A percentile compares a stretch with the other conserved stretches of the same genome.
Conservation (phyloP, 192 early-diverging fungal genomes). For the Entophlyctis helioformis region DNA sequence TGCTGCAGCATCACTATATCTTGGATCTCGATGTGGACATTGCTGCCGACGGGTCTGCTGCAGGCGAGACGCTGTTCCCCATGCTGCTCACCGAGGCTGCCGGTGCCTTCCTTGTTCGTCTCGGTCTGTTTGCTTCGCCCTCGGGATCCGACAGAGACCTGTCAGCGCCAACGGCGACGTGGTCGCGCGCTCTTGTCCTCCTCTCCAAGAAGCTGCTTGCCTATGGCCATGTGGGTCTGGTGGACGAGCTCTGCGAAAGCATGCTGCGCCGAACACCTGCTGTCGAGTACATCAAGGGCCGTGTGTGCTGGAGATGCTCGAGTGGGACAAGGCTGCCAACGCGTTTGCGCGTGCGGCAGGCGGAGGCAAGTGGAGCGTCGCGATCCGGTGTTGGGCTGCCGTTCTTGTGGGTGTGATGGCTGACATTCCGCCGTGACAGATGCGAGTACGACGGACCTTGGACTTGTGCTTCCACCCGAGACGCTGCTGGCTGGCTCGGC, state of each 20-base stretch:
- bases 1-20: slow-evolving; percentile 8
- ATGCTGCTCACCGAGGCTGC: slow-evolving; percentile 1
- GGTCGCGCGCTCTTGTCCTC: no score
- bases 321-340: slow-evolving; percentile 5
- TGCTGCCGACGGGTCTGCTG: slow-evolving; percentile 1
- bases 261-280: slow-evolving; percentile 10
- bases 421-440: neutral
- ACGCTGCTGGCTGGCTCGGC: slow-evolving; percentile 5
- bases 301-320: slow-evolving; percentile 7
- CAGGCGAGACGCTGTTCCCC: neutral
- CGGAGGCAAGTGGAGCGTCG: neutral
- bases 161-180: neutral
- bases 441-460: slow-evolving; percentile 2
- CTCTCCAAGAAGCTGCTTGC: slow-evolving; percentile 5
- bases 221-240: slow-evolving; percentile 2
- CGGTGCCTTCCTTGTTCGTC: neutral
- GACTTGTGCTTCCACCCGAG: slow-evolving; percentile 8
- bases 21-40: slow-evolving; percentile 5
- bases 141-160: neutral
- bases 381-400: neutral
- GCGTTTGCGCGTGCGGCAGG: slow-evolving; percentile 9
- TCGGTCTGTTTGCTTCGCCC: slow-evolving; percentile 1
- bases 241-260: slow-evolving; percentile 3
- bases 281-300: slow-evolving; percentile 11
- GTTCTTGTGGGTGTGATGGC: slow-evolving; percentile 5